Conservation (phyloP, 108 stramenopile genomes). For the Mediolabrus comicus region DNA sequence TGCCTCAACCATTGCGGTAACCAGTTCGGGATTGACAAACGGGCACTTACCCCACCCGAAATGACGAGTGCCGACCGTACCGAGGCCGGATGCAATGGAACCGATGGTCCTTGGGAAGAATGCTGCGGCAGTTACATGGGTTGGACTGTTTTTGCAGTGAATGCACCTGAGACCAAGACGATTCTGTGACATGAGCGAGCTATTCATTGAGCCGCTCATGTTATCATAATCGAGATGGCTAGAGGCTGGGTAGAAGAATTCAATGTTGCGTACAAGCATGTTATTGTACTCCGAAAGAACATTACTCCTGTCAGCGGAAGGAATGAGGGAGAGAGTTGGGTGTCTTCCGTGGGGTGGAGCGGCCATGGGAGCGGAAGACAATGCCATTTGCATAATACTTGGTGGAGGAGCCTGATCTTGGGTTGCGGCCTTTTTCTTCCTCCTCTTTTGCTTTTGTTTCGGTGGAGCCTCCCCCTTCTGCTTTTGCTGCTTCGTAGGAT, state of each 20-base stretch:
- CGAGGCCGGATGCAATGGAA: conserved; percentile 49
- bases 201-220: conserved; percentile 13
- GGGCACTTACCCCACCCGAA: conserved; percentile 52
- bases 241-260: conserved; percentile 42
- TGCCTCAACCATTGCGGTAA: conserved; percentile 36
- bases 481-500: background rate
- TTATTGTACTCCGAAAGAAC: conserved; percentile 50
- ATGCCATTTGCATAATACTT: too few species aligned
- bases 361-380: background rate
- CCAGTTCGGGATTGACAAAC: conserved; percentile 14
- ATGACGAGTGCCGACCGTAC: conserved; percentile 45
- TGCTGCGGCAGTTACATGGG: conserved; percentile 40
- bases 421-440: too few species aligned
- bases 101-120: conserved; percentile 46
- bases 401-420: too few species aligned
- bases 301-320: conserved; percentile 9
- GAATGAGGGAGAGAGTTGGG: conserved; percentile 26
- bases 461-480: background rate
- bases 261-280: conserved; percentile 43
- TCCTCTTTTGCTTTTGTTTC: conserved; percentile 1
- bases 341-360: background rate
- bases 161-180: conserved; percentile 46
- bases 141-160: conserved; percentile 37
- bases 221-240: conserved; percentile 23
- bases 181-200: conserved; percentile 14